phyloP scores from a whole-genome alignment of 2,329 filamentous ascomycete species.

The Pseudogymnoascus sp. region DNA sequence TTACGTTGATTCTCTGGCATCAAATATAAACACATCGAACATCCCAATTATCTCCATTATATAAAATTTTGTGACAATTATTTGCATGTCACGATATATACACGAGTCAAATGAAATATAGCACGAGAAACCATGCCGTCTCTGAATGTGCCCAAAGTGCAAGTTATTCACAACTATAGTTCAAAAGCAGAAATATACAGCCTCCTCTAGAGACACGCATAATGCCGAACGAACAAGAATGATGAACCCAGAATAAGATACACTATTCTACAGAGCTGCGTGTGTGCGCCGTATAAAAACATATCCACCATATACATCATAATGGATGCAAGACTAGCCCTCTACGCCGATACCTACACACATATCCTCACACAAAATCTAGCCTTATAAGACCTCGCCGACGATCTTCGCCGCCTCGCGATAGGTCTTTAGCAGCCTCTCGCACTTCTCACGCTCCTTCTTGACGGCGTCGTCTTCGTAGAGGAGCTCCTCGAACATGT shows the following conservation, averaged over 20 bases:
- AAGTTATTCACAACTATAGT: not conserved
- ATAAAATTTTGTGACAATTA: not conserved
- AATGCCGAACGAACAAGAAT: not conserved
- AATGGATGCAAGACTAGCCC: not conserved
- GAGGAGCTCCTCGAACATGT: conserved; percentile 81
- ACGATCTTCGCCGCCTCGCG: conserved; percentile 98
- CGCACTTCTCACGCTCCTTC: conserved; percentile 96
- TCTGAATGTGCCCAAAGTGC: not conserved
- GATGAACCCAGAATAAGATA: conserved; percentile 3
- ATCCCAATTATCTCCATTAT: not conserved
- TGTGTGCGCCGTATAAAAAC: conserved; percentile 5
- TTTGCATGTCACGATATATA: conserved; percentile 1
- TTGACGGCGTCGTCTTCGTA: conserved; percentile 98
- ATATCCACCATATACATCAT: conserved; percentile 5
- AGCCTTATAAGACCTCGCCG: conserved; percentile 74
- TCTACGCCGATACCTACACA: conserved; percentile 7
- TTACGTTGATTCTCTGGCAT: not conserved
- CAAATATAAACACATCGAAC: not conserved
- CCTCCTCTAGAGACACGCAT: not conserved
- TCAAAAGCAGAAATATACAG: not conserved
- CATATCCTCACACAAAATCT: conserved; percentile 3
- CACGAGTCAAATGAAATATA: not conserved
- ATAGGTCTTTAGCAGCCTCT: conserved; percentile 90
- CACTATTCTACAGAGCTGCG: conserved; percentile 8
- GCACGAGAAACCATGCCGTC: not conserved